These are phyloP conservation scores for Mycena haematopus DNA, from an alignment of 768 basidiomycete species.

Conservation along the genomic window DNA sequence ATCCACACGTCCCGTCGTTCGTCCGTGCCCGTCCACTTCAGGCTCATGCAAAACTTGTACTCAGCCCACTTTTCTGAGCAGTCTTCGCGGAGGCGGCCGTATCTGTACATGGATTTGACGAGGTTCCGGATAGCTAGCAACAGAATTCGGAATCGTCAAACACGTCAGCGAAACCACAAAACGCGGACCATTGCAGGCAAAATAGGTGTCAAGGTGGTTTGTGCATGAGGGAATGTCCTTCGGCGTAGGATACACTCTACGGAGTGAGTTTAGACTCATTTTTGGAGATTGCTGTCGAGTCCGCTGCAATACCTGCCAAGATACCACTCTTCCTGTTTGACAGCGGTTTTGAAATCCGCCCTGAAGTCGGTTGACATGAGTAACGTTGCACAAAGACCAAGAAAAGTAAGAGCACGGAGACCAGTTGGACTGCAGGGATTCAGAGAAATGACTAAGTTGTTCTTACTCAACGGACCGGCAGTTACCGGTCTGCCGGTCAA, in stretches of 20 bases:
- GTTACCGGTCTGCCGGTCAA: too few species aligned
- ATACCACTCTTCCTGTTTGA: slow-evolving; percentile 73
- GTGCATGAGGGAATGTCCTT: slow-evolving; percentile 87
- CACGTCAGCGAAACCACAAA: not conserved
- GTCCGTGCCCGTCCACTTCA: slow-evolving; percentile 80
- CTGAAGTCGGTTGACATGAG: slow-evolving; percentile 55
- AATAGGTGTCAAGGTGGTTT: slow-evolving; percentile 73
- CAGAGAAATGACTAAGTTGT: too few species aligned
- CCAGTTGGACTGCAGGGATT: too few species aligned
- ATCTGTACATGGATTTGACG: slow-evolving; percentile 85
- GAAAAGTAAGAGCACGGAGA: too few species aligned
- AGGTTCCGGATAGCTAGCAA: slow-evolving; percentile 77
- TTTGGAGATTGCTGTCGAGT: too few species aligned
- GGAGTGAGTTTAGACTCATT: too few species aligned
- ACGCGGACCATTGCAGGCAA: slow-evolving; percentile 69
- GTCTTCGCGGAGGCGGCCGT: slow-evolving; percentile 70
- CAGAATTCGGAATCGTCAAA: slow-evolving; percentile 9
- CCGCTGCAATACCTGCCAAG: slow-evolving; percentile 44
- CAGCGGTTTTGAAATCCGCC: slow-evolving; percentile 59
- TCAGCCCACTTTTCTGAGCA: slow-evolving; percentile 85
- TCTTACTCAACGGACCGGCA: too few species aligned
- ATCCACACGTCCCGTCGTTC: slow-evolving; percentile 87
- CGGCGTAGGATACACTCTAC: slow-evolving; percentile 66
- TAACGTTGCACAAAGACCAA: too few species aligned
- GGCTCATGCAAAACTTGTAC: slow-evolving; percentile 93